These are phyloP conservation scores for Fusarium nygamai DNA, from an alignment of 2,329 filamentous ascomycete species.

Conservation along the genomic window DNA sequence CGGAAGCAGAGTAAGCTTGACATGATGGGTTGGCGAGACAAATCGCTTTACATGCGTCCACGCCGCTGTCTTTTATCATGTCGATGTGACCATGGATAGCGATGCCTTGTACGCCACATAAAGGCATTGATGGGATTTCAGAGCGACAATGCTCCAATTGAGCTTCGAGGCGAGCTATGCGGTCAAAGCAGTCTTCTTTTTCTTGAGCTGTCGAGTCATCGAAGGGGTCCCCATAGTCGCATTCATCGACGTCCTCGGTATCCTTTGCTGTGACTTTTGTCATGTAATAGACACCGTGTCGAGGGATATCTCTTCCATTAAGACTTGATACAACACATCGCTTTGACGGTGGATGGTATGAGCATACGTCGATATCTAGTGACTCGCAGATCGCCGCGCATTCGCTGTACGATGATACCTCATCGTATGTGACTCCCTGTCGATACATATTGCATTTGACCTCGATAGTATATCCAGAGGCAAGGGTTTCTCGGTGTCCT, in stretches of 20 bases:
- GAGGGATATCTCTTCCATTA: neutral
- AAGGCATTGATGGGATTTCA: neutral
- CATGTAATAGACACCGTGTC: neutral
- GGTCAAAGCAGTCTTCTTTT: neutral
- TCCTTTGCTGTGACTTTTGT: neutral
- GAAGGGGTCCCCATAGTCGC: neutral
- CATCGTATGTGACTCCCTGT: neutral
- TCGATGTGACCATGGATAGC: neutral
- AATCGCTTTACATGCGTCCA: neutral
- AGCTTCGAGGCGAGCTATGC: neutral
- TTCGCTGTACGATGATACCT: neutral
- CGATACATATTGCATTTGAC: neutral
- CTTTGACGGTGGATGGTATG: neutral
- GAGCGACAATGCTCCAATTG: neutral
- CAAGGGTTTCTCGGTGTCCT: neutral
- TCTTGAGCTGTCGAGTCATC: neutral
- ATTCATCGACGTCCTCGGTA: fast-evolving
- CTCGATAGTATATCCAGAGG: neutral
- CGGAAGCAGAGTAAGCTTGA: neutral
- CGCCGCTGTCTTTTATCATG: fast-evolving
- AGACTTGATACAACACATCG: neutral
- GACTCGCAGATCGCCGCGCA: neutral
- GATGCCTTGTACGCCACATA: neutral
- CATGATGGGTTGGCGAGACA: neutral
- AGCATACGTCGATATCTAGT: neutral